Conservation (phyloP, 441 rosid species). For the Lepidium campestre region DNA sequence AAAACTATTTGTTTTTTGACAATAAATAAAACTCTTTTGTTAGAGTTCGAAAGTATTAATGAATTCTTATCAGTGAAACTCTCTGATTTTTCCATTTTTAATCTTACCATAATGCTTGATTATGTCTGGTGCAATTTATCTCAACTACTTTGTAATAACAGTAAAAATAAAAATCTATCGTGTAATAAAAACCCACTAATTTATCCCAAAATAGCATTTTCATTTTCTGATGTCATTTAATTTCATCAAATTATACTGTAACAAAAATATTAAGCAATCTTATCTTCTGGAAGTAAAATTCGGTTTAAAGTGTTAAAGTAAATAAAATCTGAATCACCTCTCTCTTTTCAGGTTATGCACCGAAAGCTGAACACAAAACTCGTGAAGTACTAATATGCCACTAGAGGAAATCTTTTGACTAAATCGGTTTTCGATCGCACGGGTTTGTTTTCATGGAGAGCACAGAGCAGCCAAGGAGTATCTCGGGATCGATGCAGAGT, state of each 20-base stretch:
- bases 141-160: no score
- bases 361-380: constrained; percentile 3
- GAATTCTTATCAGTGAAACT: constrained; percentile 11
- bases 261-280: background rate
- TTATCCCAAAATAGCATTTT: no score
- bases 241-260: background rate
- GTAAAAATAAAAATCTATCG: no score
- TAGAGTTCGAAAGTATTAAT: constrained; percentile 14
- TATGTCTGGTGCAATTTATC: no score
- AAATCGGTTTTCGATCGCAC: constrained; percentile 7
- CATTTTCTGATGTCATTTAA: no score
- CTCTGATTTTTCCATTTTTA: no score
- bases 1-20: background rate
- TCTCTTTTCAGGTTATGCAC: constrained; percentile 1
- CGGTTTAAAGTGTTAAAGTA: background rate
- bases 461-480: constrained; percentile 53
- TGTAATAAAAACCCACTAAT: no score
- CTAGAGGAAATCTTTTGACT: background rate
- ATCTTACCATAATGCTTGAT: no score
- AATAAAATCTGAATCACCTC: background rate
- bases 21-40: no score
- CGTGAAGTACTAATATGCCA: constrained; percentile 21
- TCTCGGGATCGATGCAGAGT: constrained; percentile 61
- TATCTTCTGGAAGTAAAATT: background rate
- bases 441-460: constrained; percentile 20